These are phyloP conservation scores for Oryza meyeriana DNA, from an alignment of 176 grass and related monocot species.

Conservation along the genomic window DNA sequence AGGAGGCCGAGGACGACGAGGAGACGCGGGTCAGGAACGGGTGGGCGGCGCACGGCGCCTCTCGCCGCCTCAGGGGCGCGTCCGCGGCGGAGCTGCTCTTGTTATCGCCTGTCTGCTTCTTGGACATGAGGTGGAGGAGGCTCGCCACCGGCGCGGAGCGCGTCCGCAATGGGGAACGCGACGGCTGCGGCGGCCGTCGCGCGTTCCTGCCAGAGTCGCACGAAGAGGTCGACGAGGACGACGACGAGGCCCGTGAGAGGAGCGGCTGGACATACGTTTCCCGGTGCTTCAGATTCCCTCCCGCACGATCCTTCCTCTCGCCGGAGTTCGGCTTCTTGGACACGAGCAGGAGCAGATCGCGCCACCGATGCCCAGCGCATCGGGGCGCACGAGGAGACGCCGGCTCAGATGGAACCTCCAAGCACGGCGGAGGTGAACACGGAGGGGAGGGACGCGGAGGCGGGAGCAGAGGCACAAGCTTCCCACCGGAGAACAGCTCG, in stretches of 20 bases:
- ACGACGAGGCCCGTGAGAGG: conserved; percentile 43
- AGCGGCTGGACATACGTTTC: conserved; percentile 38
- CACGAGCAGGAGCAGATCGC: conserved; percentile 48
- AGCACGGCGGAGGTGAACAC: not conserved
- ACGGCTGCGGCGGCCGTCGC: conserved; percentile 6
- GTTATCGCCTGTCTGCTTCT: conserved; percentile 5
- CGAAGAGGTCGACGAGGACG: conserved; percentile 45
- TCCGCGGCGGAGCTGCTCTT: conserved; percentile 1
- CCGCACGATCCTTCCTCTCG: not conserved
- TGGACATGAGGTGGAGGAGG: conserved; percentile 46
- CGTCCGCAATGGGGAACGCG: conserved; percentile 31
- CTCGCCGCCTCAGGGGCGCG: not conserved
- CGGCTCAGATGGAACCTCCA: conserved; percentile 23
- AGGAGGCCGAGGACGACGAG: conserved; percentile 56
- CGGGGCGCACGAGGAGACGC: conserved; percentile 55
- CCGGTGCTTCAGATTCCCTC: not conserved
- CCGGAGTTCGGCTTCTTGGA: conserved; percentile 20
- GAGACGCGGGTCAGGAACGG: conserved; percentile 39
- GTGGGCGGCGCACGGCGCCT: not conserved
- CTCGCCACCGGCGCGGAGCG: conserved; percentile 41
- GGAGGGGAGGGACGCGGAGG: not conserved
- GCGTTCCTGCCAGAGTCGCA: conserved; percentile 32
- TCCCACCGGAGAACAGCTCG: conserved; percentile 64
- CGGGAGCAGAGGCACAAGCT: conserved; percentile 55
- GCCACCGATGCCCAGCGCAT: conserved; percentile 51